phyloP scores from a whole-genome alignment of 225 moss, liverwort and hornwort species.

The Asterella californica region DNA sequence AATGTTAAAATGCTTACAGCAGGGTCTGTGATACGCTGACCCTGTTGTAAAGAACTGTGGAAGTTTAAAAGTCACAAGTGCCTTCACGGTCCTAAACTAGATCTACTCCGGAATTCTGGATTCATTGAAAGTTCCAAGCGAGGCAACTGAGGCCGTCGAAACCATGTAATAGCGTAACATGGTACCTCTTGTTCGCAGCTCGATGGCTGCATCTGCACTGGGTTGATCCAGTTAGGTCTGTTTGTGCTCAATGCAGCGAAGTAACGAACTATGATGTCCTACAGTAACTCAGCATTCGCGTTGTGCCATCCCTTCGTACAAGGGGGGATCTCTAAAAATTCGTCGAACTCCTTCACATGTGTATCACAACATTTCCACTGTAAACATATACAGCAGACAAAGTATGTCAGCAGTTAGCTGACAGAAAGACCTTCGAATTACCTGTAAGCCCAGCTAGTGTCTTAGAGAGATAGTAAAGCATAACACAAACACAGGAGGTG shows the following conservation, averaged over 20 bases:
- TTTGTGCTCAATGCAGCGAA: neutral
- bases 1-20: neutral
- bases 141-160: neutral
- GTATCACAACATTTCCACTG: constrained; percentile 94
- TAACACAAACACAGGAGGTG: neutral
- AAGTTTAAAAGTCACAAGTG: neutral
- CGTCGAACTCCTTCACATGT: constrained; percentile 89
- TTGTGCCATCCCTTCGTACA: constrained; percentile 85
- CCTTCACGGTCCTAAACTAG: neutral
- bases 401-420: neutral
- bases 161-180: neutral
- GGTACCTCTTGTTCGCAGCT: neutral
- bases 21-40: neutral
- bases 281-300: constrained; percentile 25
- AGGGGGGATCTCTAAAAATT: constrained; percentile 80
- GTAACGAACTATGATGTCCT: neutral
- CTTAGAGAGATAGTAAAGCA: neutral
- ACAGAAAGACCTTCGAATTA: neutral
- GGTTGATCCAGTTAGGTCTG: neutral
- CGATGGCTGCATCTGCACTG: neutral
- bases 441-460: neutral
- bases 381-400: neutral
- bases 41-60: neutral
- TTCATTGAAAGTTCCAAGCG: neutral
- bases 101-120: neutral